phyloP scores from a whole-genome alignment of 768 basidiomycete genomes.

The Tylopilus subfusipes region DNA sequence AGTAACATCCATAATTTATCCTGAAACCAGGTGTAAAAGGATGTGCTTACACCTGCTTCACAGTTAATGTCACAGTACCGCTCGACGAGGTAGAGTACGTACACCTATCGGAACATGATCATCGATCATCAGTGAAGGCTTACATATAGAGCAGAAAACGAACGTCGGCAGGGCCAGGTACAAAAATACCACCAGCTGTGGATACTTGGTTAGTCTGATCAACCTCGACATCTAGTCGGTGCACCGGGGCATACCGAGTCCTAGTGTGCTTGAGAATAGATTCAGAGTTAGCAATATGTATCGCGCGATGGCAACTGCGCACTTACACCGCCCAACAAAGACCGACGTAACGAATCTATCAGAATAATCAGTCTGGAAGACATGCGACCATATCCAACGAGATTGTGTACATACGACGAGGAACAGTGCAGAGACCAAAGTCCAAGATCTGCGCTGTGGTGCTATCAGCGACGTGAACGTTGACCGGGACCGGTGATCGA shows the following conservation, averaged over 20 bases:
- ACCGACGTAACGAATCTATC: conserved; percentile 16
- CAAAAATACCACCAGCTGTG: conserved; percentile 3
- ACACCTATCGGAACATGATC: conserved; percentile 2
- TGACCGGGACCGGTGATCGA: no score
- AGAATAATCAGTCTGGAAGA: neutral
- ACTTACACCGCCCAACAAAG: conserved; percentile 12
- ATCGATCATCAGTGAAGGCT: neutral
- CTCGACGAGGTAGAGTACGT: neutral
- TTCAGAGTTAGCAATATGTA: neutral
- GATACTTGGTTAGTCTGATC: neutral
- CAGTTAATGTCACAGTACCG: neutral
- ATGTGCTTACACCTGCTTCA: conserved; percentile 6
- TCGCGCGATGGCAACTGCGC: no score
- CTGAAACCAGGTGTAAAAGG: neutral
- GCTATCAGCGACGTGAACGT: neutral
- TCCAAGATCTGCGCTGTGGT: conserved; percentile 9
- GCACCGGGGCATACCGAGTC: conserved; percentile 1
- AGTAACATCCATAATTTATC: neutral
- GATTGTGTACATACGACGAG: conserved; percentile 6
- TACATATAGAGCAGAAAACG: neutral
- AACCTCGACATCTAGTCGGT: neutral
- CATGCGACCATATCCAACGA: neutral
- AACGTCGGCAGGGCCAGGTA: conserved; percentile 6
- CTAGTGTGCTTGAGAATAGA: neutral
- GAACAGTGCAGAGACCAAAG: conserved; percentile 15